Conservation (phyloP, 345 rosid genomes). For the Eucalyptus polyanthemos region DNA sequence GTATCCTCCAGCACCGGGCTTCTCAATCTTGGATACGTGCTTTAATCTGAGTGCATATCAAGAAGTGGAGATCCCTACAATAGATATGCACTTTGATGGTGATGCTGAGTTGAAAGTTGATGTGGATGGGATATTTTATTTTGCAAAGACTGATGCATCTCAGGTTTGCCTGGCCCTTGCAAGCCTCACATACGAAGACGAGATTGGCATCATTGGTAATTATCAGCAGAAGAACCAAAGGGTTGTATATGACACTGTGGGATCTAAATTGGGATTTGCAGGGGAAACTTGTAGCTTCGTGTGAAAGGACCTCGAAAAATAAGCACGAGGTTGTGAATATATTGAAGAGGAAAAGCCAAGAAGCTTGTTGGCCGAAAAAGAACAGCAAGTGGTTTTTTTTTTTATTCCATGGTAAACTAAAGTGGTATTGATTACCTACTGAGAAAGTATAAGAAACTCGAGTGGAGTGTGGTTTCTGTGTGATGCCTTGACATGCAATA, state of each 20-base stretch:
- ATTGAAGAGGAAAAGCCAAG: background rate
- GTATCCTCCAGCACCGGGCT: conserved; percentile 57
- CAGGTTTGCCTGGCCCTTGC: conserved; percentile 84
- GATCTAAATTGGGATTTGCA: conserved; percentile 59
- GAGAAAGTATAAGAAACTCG: background rate
- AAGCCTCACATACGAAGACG: conserved; percentile 57
- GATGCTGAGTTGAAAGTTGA: conserved; percentile 48
- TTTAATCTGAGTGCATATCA: conserved; percentile 63
- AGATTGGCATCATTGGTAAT: conserved; percentile 62
- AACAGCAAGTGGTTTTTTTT: background rate
- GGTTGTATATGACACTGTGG: conserved; percentile 62
- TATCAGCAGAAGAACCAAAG: conserved; percentile 89
- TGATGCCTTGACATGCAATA: background rate
- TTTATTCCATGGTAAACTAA: background rate
- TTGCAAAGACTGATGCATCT: conserved; percentile 61
- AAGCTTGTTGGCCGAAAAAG: background rate
- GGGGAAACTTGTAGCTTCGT: conserved; percentile 61
- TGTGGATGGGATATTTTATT: conserved; percentile 60
- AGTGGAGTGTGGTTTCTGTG: background rate
- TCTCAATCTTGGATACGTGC: conserved; percentile 77
- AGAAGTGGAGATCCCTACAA: conserved; percentile 54
- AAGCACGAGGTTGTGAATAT: background rate
- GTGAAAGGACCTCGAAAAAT: background rate
- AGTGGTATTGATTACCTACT: background rate
- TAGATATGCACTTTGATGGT: conserved; percentile 49